Evolutionary conservation across 1,139 yeast species (phyloP), one percentile per base, ranked within the genome.

Genomic region (Suhomyces bribrorum): DNA sequence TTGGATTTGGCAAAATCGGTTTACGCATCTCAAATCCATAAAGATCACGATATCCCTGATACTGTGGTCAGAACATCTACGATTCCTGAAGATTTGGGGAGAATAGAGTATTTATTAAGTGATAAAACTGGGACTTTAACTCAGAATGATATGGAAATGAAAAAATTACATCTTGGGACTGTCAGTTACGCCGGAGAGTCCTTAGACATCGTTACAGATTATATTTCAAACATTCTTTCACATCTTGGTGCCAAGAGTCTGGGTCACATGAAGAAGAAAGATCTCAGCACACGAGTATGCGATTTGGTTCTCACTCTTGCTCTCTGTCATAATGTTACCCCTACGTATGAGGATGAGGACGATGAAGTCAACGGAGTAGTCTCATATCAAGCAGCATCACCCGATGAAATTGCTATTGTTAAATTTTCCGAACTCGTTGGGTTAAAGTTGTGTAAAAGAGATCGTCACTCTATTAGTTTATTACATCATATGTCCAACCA

Each of bases 111-210:
- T 59, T 66, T 94, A 40, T 70, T 94, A 32, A 84, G 92, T 47
- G 99, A 94, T 61, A 94, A 94, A 59, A 94, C 99, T 0, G 99
- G 99, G 16, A 94, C 99, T 0, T 73, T 94, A 49, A 94, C 99
- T 5, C 97, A 92, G 61, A 94, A 94, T 60, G 98, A 94, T 59
- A 94, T 94, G 99, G 96, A 89, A 56, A 70, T 94, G 77, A 89
- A 87, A 52, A 90, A 90, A 59, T 69, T 94, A 29, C 98, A 94
- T 59, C 70, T 94, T 30, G 98, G 98, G 6, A 76, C 92, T 0
- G 95, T 92, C 8, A 84, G 96, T 16, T 94, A 89, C 57, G 89
- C 96, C 6, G 86, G 86, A 14, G 98, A 92, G 53, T 81, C 96
- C 1, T 77, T 92, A 77, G 97, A 90, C 57, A 84, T 90, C 40